Evolutionary conservation across 2,329 filamentous ascomycete species (phyloP), one percentile per base, ranked within the genome.

Genomic region (Mariannaea sp.): DNA sequence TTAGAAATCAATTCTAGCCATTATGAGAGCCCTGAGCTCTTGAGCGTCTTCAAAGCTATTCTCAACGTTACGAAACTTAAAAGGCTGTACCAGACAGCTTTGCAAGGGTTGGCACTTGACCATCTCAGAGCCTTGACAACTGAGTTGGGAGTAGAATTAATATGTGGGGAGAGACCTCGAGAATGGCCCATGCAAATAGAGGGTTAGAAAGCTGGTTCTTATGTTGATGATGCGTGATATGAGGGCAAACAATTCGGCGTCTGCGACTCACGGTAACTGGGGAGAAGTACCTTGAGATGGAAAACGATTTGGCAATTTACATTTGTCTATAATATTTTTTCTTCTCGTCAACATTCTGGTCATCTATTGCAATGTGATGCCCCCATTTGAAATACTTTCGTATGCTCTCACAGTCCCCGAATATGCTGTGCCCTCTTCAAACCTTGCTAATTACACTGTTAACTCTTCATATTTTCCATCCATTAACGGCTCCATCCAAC

Each of bases 1-100:
- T 56, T 75, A 19, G 70, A 72, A 57, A 64, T 74, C n/a, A 62
- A 59, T 22, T 70, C 71, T 2, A 57, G 60, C 2, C 50, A 66
- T 40, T 73, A 70, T 38, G 61, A 69, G 2, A 57, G 59, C 9
- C 42, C 55, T 3, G 71, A 71, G 35, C 61, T 73, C 26, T 66
- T 59, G 26, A 53, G 53, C 7, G 53, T 73, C 2, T 50, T 73
- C 6, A 57, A 65, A 10, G 69, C 62, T 7, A 65, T 74, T 16
- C 44, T 74, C 12, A 68, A 60, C 40, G 58, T 51, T 6, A 72
- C 67, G 10, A 62, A 65, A 30, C 41, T 75, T 5, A 69, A 67
- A 55, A 64, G 48, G 13, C 54, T 75, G 13, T 74, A 74, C 45
- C 70, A 72, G 51, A 58, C 55, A 16, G 62, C 61, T 3, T 58